Conservation (phyloP, 2,329 filamentous ascomycete species). For the Fusarium incarnatum region DNA sequence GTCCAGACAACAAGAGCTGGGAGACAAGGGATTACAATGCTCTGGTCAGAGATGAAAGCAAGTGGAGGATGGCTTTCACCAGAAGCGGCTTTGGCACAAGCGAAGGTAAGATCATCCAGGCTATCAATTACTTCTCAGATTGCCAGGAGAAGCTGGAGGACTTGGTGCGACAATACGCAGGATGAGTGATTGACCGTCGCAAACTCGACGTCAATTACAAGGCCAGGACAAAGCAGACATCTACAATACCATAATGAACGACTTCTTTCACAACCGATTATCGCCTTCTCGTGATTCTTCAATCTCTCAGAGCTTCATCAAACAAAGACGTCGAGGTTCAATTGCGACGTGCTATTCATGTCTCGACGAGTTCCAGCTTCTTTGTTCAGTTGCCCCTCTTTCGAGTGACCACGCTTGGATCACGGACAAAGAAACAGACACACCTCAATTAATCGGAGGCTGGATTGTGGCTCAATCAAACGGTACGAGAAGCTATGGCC, state of each 20-base stretch:
- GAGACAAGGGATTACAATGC: conserved; percentile 38
- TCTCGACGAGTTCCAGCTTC: background rate
- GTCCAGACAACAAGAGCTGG: conserved; percentile 47
- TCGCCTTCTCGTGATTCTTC: conserved; percentile 19
- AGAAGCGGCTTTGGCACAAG: conserved; percentile 59
- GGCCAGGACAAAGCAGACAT: conserved; percentile 16
- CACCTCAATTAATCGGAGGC: background rate
- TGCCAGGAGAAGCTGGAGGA: conserved; percentile 65
- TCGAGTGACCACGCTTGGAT: background rate
- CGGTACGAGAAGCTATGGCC: background rate
- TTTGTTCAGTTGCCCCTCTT: conserved; percentile 33
- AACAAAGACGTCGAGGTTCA: conserved; percentile 17
- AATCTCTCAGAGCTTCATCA: background rate
- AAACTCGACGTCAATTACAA: too few species aligned
- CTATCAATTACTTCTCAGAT: conserved; percentile 68
- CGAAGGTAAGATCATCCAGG: conserved; percentile 64
- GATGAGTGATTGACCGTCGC: background rate
- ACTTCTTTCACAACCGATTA: background rate
- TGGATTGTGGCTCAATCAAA: background rate
- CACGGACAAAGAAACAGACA: conserved; percentile 26
- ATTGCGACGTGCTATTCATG: background rate
- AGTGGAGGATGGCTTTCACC: conserved; percentile 64
- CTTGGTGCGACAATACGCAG: conserved; percentile 48
- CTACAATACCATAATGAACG: conserved; percentile 24
- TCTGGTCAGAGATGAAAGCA: conserved; percentile 55